Evolutionary conservation across 306 rosid species (phyloP).

Genomic region (Quercus ilex): DNA sequence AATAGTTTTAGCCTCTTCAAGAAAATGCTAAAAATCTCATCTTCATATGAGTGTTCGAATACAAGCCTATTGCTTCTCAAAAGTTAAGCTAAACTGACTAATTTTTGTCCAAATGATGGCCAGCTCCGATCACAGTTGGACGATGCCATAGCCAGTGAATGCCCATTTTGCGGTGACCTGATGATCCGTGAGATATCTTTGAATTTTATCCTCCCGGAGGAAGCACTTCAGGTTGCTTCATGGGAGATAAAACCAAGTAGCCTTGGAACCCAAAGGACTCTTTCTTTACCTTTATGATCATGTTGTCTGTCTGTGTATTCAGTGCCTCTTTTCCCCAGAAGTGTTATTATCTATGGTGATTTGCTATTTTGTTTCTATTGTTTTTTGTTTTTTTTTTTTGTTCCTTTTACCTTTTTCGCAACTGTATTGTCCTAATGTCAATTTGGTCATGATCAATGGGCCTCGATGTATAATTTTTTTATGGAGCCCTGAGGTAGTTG

Average conservation of each 20-base stretch:
- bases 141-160: slow-evolving; percentile 90
- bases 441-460: not conserved
- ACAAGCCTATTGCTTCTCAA: not conserved
- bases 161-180: slow-evolving; percentile 93
- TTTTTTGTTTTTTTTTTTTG: not conserved
- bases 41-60: not conserved
- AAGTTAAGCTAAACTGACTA: slow-evolving; percentile 6
- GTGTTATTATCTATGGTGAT: not conserved
- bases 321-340: not conserved
- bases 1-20: not conserved
- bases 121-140: slow-evolving; percentile 95
- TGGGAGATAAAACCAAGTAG: slow-evolving; percentile 79
- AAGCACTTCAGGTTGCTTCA: slow-evolving; percentile 62
- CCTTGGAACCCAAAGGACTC: slow-evolving; percentile 64
- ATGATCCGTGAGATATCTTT: slow-evolving; percentile 89
- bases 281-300: slow-evolving; percentile 52
- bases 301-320: not conserved
- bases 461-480: not conserved
- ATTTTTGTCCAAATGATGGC: slow-evolving; percentile 15
- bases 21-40: not conserved
- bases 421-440: not conserved
- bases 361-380: not conserved
- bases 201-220: slow-evolving; percentile 67
- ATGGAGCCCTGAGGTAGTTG: not conserved
- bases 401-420: not conserved